Base-by-base conservation (phyloP, 2,329 filamentous ascomycete species). In the Neospermospora avenae region DNA sequence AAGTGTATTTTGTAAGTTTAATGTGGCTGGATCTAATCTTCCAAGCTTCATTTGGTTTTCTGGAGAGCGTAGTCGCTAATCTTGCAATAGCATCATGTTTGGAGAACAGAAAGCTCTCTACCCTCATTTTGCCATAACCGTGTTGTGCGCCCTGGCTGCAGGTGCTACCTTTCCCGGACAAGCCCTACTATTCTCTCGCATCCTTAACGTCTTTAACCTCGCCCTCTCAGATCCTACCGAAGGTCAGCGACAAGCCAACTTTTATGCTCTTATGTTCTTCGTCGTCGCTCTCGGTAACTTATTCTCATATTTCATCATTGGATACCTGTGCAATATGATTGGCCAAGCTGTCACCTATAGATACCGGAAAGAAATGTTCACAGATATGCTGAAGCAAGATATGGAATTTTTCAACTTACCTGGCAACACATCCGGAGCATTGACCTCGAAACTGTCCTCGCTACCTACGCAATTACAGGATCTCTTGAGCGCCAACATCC, bases 381-480 rank as follows among this genome's bases (percentile, higher is more conserved):
- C 91, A 22, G 81, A 86, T 34, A 90, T 97, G 77, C 84, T 97
- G 53, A 89, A 91, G 64, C 93, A 97, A 75, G 93, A 97, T 64
- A 92, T 97, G 60, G 79, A 85, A 28, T 97, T 93, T 74, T 98
- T 96, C 69, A 93, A 97, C 73, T 81, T 81, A 41, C 89, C 95
- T 65, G 88, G 93, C 73, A 96, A 97, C 73, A 91, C 89, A 3
- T 87, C 90, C 3, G 93, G 93, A 64, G 88, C 91, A 0, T 77
- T 98, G 68, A 96, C 91, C 0, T 90, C 89, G 0, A 93, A 95
- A 75, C 78, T 96, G 7, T 92, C 92, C 0, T 96, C 91, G 0
- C 87, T 93, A 69, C 80, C 96, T 28, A 88, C 91, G 72, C 76
- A 76, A 0, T 73, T 81, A 1, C 71, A 78, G 6, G 79, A 81